These are phyloP conservation scores for Colletotrichum sp. DNA, from an alignment of 2,329 filamentous ascomycete species.

Conservation along the genomic window DNA sequence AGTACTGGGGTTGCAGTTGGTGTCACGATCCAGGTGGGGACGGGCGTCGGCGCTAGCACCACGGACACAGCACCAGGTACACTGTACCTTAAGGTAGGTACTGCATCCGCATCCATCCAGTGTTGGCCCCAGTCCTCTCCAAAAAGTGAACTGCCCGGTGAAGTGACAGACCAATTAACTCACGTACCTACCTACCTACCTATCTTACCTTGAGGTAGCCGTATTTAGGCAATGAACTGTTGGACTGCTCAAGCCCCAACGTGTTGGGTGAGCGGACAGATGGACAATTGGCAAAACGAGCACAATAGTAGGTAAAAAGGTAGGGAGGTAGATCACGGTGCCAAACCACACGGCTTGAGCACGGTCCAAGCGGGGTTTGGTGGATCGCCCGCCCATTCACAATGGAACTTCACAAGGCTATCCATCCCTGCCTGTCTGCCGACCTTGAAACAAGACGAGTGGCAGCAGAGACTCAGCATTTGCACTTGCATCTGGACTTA, in stretches of 20 bases:
- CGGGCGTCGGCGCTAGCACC: neutral
- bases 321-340: neutral
- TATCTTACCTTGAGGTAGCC: neutral
- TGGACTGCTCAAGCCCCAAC: neutral
- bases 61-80: neutral
- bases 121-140: neutral
- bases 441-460: conserved; percentile 7
- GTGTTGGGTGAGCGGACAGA: neutral
- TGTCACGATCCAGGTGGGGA: conserved; percentile 2
- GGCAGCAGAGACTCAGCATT: neutral
- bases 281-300: neutral
- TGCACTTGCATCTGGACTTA: neutral
- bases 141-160: neutral
- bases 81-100: neutral
- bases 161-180: neutral
- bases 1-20: neutral
- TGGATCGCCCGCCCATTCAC: neutral
- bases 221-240: neutral
- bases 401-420: neutral
- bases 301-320: neutral
- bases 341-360: neutral
- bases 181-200: neutral
- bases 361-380: neutral
- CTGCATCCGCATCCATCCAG: neutral
- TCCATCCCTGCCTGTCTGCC: neutral